These are phyloP conservation scores for Sungouiella thailandica DNA, from an alignment of 805 yeast genomes.

Conservation along the genomic window DNA sequence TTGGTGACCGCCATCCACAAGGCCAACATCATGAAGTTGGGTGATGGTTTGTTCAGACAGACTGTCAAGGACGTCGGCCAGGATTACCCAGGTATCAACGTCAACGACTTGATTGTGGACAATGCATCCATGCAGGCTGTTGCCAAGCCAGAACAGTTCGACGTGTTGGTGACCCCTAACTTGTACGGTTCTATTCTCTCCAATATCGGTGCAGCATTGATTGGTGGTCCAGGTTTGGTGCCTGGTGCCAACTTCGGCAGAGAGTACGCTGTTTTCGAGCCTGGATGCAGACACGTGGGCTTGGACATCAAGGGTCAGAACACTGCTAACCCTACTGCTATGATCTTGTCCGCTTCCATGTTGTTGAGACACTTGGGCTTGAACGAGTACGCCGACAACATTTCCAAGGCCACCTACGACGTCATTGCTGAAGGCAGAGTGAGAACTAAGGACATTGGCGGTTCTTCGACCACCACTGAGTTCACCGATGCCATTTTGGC, in stretches of 20 bases:
- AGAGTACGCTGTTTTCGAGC: constrained; percentile 96
- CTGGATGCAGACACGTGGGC: constrained; percentile 99
- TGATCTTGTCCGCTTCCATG: constrained; percentile 88
- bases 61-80: constrained; percentile 82
- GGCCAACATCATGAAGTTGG: constrained; percentile 98
- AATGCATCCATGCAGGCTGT: constrained; percentile 99
- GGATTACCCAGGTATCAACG: constrained; percentile 78
- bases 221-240: constrained; percentile 98
- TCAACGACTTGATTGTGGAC: constrained; percentile 93
- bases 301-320: constrained; percentile 91
- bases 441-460: constrained; percentile 90
- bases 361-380: constrained; percentile 94
- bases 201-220: constrained; percentile 94
- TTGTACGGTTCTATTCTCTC: constrained; percentile 96
- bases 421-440: constrained; percentile 85
- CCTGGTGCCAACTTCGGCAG: constrained; percentile 99
- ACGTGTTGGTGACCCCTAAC: constrained; percentile 96
- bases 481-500: constrained; percentile 87
- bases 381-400: constrained; percentile 76
- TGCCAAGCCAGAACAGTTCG: constrained; percentile 96
- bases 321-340: constrained; percentile 97
- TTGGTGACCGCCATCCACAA: constrained; percentile 96
- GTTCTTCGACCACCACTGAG: constrained; percentile 82
- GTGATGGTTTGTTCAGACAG: constrained; percentile 96
- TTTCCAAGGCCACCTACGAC: constrained; percentile 82